Evolutionary conservation across 2,329 filamentous ascomycete genomes (phyloP).

Genomic region (Microdochium paspali): DNA sequence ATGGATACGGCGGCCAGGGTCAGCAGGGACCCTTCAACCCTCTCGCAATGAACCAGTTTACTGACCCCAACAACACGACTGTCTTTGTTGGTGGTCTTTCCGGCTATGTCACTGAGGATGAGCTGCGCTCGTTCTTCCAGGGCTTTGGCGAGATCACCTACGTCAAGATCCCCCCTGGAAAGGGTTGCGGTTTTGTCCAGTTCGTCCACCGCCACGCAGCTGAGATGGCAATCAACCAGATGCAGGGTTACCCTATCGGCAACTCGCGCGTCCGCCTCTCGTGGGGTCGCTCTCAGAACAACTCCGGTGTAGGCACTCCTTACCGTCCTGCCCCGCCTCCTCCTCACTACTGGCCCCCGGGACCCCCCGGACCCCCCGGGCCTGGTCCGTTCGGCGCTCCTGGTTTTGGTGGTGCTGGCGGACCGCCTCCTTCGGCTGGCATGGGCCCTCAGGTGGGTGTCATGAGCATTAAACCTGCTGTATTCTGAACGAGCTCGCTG

Average conservation of each 20-base stretch:
- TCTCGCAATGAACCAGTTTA: constrained; percentile 92
- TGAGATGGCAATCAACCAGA: constrained; percentile 99
- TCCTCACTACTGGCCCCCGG: constrained; percentile 21
- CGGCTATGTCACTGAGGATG: constrained; percentile 97
- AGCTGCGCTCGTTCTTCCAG: constrained; percentile 99
- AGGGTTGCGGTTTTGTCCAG: constrained; percentile 98
- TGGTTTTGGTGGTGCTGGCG: constrained; percentile 14
- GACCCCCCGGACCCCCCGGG: constrained; percentile 15
- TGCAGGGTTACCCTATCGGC: constrained; percentile 98
- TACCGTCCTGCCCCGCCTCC: constrained; percentile 77
- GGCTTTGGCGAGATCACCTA: constrained; percentile 99
- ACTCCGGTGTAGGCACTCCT: constrained; percentile 94
- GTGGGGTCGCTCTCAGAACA: constrained; percentile 98
- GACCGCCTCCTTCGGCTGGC: constrained; percentile 18
- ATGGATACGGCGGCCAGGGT: constrained; percentile 18
- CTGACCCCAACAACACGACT: constrained; percentile 98
- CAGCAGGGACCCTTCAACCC: constrained; percentile 37
- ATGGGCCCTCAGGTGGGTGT: constrained; percentile 20
- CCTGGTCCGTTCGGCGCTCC: constrained; percentile 16
- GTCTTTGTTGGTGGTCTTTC: constrained; percentile 96
- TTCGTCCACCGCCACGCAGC: constrained; percentile 98
- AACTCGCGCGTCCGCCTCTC: constrained; percentile 96
- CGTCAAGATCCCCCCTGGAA: constrained; percentile 98
- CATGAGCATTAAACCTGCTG: background rate
- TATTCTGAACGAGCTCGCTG: background rate